These are phyloP conservation scores for Leishmania braziliensis DNA, from an alignment of 208 protist species.

Conservation along the genomic window DNA sequence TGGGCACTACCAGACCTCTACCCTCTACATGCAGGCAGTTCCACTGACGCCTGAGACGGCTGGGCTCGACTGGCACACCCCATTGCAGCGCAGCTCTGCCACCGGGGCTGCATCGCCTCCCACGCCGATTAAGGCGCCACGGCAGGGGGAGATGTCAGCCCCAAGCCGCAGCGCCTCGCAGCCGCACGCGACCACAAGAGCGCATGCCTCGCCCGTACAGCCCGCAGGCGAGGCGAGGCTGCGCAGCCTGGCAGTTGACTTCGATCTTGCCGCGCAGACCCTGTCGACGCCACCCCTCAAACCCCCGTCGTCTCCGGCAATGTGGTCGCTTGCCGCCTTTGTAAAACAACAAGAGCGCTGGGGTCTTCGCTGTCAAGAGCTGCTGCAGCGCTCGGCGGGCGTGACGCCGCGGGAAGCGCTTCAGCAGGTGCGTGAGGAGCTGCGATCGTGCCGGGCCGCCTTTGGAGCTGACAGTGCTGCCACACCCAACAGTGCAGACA, in stretches of 20 bases:
- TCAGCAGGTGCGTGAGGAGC: conserved; percentile 10
- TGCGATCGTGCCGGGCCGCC: conserved; percentile 4
- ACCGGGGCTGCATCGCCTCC: conserved; percentile 6
- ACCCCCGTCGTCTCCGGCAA: background rate
- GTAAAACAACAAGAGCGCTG: conserved; percentile 24
- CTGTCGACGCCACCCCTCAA: background rate
- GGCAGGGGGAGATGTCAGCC: background rate
- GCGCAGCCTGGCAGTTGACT: conserved; percentile 19
- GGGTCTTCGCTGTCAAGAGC: conserved; percentile 8
- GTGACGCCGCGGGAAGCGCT: conserved; percentile 15
- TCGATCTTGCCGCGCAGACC: conserved; percentile 1
- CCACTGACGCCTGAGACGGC: background rate
- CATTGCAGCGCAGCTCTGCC: conserved; percentile 17
- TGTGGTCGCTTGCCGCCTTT: conserved; percentile 23
- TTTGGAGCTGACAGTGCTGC: background rate
- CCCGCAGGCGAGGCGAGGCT: conserved; percentile 1
- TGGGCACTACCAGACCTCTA: conserved; percentile 15
- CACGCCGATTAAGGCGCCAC: conserved; percentile 22
- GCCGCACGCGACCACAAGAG: background rate
- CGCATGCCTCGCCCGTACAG: background rate
- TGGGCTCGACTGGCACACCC: conserved; percentile 22
- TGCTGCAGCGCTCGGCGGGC: background rate
- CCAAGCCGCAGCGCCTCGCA: background rate
- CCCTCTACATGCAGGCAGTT: conserved; percentile 22
- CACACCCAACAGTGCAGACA: background rate